A percentile compares a stretch with the other conserved stretches of the same genome.
These are phyloP conservation scores for Cladophialophora chaetospira DNA, from an alignment of 2,329 filamentous ascomycete species.

Conservation along the genomic window DNA sequence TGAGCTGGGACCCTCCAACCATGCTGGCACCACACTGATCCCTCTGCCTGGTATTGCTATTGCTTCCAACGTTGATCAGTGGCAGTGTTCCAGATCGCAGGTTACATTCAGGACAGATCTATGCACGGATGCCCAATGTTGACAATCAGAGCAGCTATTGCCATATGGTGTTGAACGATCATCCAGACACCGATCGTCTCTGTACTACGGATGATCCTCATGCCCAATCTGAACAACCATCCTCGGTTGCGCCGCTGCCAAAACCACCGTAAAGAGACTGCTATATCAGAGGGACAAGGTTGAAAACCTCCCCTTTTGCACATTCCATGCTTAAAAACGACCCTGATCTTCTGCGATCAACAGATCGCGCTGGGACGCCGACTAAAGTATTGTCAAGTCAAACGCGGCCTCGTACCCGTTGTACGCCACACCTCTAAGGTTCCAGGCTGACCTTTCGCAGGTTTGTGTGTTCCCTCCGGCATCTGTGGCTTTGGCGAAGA, in stretches of 20 bases:
- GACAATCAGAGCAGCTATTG: background rate
- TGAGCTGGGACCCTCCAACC: too few species aligned
- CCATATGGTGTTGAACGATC: background rate
- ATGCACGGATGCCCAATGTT: slow-evolving; percentile 18
- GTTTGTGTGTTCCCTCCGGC: slow-evolving; percentile 55
- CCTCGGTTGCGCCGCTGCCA: slow-evolving; percentile 8
- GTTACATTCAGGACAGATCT: background rate
- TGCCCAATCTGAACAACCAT: slow-evolving; percentile 24
- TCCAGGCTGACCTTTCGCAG: slow-evolving; percentile 54
- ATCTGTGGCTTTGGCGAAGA: slow-evolving; percentile 60
- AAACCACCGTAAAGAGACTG: slow-evolving; percentile 5
- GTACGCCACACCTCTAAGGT: slow-evolving; percentile 61
- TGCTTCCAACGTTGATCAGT: background rate
- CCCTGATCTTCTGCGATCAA: slow-evolving; percentile 13
- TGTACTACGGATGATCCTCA: slow-evolving; percentile 21
- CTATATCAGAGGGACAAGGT: background rate
- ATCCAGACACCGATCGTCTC: slow-evolving; percentile 9
- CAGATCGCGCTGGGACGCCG: background rate
- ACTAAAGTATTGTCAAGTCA: slow-evolving; percentile 48
- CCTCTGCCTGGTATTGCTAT: too few species aligned
- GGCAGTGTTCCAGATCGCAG: background rate
- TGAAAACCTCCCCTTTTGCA: background rate
- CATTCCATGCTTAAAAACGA: background rate
- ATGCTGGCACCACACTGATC: too few species aligned
- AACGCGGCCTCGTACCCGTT: slow-evolving; percentile 60